Evolutionary conservation across 2,329 filamentous ascomycete genomes (phyloP).

Genomic region (Aspergillus fijiensis): DNA sequence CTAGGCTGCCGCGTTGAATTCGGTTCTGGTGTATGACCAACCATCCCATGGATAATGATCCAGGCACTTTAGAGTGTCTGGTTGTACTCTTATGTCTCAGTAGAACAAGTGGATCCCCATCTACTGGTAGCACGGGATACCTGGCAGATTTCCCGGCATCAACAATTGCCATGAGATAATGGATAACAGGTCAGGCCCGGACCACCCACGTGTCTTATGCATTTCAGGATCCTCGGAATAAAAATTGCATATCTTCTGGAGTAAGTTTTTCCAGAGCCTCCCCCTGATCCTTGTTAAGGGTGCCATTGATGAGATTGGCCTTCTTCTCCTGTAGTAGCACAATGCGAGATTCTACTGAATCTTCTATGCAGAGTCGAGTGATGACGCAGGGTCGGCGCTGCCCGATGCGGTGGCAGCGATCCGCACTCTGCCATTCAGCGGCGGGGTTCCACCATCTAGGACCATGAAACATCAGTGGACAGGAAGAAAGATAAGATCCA

Average conservation of each 20-base stretch:
- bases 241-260: constrained; percentile 89
- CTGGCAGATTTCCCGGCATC: not conserved
- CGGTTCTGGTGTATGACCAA: not conserved
- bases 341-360: constrained; percentile 94
- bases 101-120: no score
- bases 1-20: not conserved
- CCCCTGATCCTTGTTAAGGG: constrained; percentile 83
- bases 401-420: constrained; percentile 90
- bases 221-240: constrained; percentile 73
- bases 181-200: no score
- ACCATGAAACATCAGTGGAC: constrained; percentile 21
- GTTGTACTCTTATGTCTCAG: no score
- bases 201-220: not conserved
- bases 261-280: constrained; percentile 87
- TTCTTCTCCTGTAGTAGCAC: constrained; percentile 98
- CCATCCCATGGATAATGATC: not conserved
- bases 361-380: constrained; percentile 91
- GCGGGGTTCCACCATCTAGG: constrained; percentile 97
- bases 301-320: constrained; percentile 95
- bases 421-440: constrained; percentile 98
- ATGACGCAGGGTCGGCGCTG: constrained; percentile 93
- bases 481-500: not conserved
- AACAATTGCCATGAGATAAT: not conserved
- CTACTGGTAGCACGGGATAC: not conserved
- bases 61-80: not conserved